Percentiles rank a stretch among this genome's conserved stretches.
These are phyloP conservation scores for Cutaneotrichosporon dermatis DNA, from an alignment of 1,284 basidiomycete genomes.

Conservation along the genomic window DNA sequence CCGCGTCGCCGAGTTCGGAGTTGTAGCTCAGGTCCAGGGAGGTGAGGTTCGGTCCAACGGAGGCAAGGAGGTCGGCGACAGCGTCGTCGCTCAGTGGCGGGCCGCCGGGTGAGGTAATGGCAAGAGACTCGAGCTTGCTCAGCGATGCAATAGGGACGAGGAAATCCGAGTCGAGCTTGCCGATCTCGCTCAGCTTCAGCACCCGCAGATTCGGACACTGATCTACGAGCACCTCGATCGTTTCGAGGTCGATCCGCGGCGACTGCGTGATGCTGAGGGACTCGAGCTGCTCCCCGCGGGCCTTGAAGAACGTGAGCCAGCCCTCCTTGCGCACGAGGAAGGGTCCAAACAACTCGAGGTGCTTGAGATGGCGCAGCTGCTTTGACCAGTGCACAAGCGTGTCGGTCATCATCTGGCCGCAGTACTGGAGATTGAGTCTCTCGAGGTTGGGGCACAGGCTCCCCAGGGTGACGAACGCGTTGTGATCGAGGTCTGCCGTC, in stretches of 20 bases:
- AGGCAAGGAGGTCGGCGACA: constrained; percentile 57
- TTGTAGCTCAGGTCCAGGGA: constrained; percentile 66
- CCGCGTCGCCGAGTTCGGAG: constrained; percentile 55
- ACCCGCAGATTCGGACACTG: constrained; percentile 62
- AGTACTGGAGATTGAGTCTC: constrained; percentile 73
- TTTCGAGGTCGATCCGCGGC: constrained; percentile 77
- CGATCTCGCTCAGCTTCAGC: constrained; percentile 75
- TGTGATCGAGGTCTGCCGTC: constrained; percentile 60
- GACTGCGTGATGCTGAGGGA: constrained; percentile 78
- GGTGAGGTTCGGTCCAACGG: constrained; percentile 55
- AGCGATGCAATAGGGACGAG: constrained; percentile 55
- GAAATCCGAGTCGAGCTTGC: constrained; percentile 64
- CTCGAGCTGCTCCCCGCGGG: constrained; percentile 59
- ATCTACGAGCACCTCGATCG: constrained; percentile 61
- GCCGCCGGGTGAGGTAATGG: constrained; percentile 38
- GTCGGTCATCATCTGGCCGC: constrained; percentile 73
- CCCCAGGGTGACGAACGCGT: constrained; percentile 64
- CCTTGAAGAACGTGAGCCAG: constrained; percentile 72
- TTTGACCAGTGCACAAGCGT: constrained; percentile 63
- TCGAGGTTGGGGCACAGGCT: constrained; percentile 76
- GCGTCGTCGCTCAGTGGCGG: constrained; percentile 57
- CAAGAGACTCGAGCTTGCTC: constrained; percentile 36
- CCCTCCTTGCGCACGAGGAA: constrained; percentile 73
- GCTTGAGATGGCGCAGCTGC: constrained; percentile 62
- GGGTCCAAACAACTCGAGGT: constrained; percentile 78